Evolutionary conservation across 1,284 basidiomycete species (phyloP), one percentile per base, ranked within the genome.

Genomic region (Trametes versicolor): DNA sequence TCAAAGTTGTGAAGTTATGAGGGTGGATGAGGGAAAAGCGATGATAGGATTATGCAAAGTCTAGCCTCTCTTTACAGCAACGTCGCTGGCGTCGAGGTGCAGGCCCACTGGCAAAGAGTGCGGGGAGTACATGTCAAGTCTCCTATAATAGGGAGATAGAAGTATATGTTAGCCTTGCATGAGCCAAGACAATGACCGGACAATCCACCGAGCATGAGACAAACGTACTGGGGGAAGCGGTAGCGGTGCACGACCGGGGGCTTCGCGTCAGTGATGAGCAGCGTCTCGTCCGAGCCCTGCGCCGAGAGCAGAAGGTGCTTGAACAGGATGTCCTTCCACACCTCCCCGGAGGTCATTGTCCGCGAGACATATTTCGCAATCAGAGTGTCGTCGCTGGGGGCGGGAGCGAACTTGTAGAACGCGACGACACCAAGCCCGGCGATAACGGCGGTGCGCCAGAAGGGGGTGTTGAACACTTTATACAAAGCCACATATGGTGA

Each of bases 151-250:
- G 4, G 3, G n/a, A 19, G 19, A 27, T 4, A 27, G 9, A n/a
- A n/a, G 7, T 19, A 7, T 45, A 19, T 12, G 10, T 45, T 2
- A 45, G 17, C 10, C 6, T 50, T 29, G 10, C 15, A 4, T 39
- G 1, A 23, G 36, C 13, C 34, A n/a, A 4, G 36, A 25, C 34
- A 32, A 23, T 7, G 12, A 10, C 15, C n/a, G 6, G 25, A 29
- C 2, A n/a, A n/a, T 23, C 57, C 19, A n/a, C 54, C 39, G 55
- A 29, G 23, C 23, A 36, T 39, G 15, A 55, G 60, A 41, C 54
- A 43, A 48, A 84, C 90, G 79, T 71, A 93, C 92, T 90, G 87
- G 62, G 90, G 87, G 74, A 86, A 90, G 69, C 87, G 83, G 74
- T 84, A 87, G 49, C 89, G 83, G 73, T 88, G 85, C 27, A 89